Percentiles rank a stretch among this genome's conserved stretches.
These are phyloP conservation scores for Cyberlindnera maclurae DNA, from an alignment of 805 yeast genomes.

Conservation along the genomic window DNA sequence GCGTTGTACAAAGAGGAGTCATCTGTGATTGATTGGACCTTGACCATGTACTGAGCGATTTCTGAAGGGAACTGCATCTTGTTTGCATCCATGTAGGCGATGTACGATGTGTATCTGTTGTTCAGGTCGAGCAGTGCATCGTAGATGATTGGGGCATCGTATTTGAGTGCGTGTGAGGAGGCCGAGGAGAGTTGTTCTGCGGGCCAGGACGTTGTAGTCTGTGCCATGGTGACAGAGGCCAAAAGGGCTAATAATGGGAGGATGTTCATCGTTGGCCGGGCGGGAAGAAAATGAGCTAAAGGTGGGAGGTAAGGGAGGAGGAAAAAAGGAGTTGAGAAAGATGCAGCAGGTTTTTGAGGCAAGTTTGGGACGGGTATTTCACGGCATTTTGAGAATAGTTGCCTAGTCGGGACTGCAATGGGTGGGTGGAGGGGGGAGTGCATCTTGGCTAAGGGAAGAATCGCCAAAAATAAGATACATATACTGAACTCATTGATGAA, in stretches of 20 bases:
- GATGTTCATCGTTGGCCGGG: too few relatives aligned
- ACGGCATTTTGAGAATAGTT: too few relatives aligned
- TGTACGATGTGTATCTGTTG: conserved; percentile 10
- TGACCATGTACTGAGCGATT: conserved; percentile 28
- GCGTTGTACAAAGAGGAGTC: conserved; percentile 22
- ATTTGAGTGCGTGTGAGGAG: conserved; percentile 14
- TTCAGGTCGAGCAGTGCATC: conserved; percentile 19
- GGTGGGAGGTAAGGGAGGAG: background rate
- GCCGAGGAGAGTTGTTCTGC: conserved; percentile 13
- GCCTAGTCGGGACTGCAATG: background rate
- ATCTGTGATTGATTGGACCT: conserved; percentile 21
- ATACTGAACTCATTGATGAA: too few relatives aligned
- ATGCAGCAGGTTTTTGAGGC: too few relatives aligned
- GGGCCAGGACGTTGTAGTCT: conserved; percentile 10
- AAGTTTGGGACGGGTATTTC: too few relatives aligned
- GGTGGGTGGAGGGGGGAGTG: background rate
- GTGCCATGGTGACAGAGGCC: conserved; percentile 1
- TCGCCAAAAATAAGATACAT: background rate
- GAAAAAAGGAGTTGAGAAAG: too few relatives aligned
- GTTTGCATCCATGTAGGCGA: conserved; percentile 19
- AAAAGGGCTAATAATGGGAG: too few relatives aligned
- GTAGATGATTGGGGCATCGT: conserved; percentile 16
- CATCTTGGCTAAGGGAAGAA: too few relatives aligned
- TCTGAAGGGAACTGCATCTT: conserved; percentile 27
- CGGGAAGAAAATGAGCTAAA: background rate